These are phyloP conservation scores for Oldenlandia corymbosa DNA, from an alignment of 257 asterid genomes.

Conservation along the genomic window DNA sequence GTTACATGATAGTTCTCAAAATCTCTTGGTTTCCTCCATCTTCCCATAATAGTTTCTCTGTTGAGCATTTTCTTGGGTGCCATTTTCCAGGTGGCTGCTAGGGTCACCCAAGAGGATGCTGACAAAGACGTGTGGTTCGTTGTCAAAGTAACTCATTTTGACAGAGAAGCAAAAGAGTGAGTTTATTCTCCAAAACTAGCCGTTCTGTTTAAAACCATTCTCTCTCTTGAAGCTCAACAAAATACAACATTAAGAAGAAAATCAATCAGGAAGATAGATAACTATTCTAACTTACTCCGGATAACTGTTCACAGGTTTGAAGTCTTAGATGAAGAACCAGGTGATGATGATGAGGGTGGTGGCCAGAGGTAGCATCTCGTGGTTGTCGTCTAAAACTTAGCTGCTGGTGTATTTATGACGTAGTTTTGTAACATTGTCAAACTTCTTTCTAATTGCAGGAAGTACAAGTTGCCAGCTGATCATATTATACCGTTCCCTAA, in stretches of 20 bases:
- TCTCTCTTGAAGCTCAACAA: not conserved
- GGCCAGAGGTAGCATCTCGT: conserved; percentile 58
- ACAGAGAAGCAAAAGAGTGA: conserved; percentile 85
- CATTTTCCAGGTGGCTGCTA: conserved; percentile 78
- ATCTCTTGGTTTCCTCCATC: not conserved
- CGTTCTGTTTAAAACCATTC: too few relatives aligned
- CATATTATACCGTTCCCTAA: conserved; percentile 91
- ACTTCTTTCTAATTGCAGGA: conserved; percentile 48
- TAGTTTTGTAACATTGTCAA: not conserved
- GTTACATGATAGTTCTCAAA: not conserved
- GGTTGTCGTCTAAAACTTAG: not conserved
- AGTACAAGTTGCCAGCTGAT: conserved; percentile 86
- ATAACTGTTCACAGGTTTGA: conserved; percentile 53
- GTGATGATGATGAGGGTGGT: conserved; percentile 93
- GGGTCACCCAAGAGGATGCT: conserved; percentile 77
- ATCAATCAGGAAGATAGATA: not conserved
- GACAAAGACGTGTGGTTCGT: conserved; percentile 96
- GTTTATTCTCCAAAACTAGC: conserved; percentile 17
- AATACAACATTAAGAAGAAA: not conserved
- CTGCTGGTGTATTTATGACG: not conserved
- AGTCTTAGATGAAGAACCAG: conserved; percentile 95
- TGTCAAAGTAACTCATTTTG: conserved; percentile 92
- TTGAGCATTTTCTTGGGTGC: conserved; percentile 7
- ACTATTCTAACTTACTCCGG: not conserved
- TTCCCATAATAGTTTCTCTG: not conserved